phyloP scores from a whole-genome alignment of 306 rosid genomes.

The Amphicarpaea edgeworthii region DNA sequence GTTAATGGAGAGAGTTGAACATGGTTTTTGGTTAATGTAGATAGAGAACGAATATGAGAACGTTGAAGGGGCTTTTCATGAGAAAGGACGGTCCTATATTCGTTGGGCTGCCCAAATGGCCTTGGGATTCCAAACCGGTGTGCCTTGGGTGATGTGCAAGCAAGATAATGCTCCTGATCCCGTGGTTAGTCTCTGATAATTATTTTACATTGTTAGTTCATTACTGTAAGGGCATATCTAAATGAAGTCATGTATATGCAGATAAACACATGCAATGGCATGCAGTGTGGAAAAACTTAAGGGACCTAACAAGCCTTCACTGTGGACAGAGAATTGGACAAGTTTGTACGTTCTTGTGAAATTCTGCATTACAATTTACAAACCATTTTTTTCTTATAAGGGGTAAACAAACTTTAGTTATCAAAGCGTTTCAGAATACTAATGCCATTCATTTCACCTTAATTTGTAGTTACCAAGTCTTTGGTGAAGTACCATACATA shows the following conservation, averaged over 20 bases:
- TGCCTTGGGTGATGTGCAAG: constrained; percentile 93
- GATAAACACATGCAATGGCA: constrained; percentile 82
- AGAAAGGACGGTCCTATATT: constrained; percentile 70
- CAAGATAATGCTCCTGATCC: constrained; percentile 94
- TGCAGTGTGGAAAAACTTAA: constrained; percentile 75
- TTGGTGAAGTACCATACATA: constrained; percentile 52
- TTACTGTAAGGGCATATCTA: neutral
- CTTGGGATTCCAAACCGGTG: constrained; percentile 79
- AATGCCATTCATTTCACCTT: constrained; percentile 27
- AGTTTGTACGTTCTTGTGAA: constrained; percentile 64
- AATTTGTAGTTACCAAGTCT: constrained; percentile 53
- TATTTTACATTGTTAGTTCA: neutral
- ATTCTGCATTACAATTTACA: constrained; percentile 24
- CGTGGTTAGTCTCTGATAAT: constrained; percentile 60
- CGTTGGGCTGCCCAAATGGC: constrained; percentile 93
- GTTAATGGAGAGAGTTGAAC: no score
- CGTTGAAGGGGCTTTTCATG: constrained; percentile 63
- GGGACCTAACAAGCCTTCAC: constrained; percentile 87
- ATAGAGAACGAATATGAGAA: constrained; percentile 85
- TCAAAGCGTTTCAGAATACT: constrained; percentile 12
- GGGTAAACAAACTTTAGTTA: neutral
- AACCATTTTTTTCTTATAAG: neutral
- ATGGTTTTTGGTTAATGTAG: constrained; percentile 52
- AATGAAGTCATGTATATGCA: constrained; percentile 33
- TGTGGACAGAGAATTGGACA: constrained; percentile 99